Evolutionary conservation across 1,139 yeast genomes (phyloP).

Genomic region (Yamadazyma mexicana): DNA sequence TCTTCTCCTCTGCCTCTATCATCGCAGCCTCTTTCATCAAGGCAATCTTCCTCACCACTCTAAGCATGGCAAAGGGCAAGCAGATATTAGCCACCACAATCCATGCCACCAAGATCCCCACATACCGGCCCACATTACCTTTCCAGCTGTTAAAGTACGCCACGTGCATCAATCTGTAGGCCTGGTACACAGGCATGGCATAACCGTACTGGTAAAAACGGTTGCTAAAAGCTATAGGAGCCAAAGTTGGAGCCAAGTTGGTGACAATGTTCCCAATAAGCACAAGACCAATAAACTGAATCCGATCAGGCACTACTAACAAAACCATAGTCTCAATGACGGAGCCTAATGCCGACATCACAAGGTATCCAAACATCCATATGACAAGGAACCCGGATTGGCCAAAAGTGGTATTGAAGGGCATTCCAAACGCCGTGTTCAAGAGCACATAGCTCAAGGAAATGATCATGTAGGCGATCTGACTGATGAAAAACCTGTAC

Average conservation of each 20-base stretch:
- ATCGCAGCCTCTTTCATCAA: slow-evolving; percentile 1
- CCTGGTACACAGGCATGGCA: slow-evolving; percentile 52
- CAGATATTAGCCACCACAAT: slow-evolving; percentile 33
- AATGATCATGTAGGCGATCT: slow-evolving; percentile 40
- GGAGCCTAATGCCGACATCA: slow-evolving; percentile 53
- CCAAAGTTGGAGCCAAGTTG: slow-evolving; percentile 49
- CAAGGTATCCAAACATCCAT: slow-evolving; percentile 46
- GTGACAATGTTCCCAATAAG: slow-evolving; percentile 37
- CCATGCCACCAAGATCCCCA: slow-evolving; percentile 52
- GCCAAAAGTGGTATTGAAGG: slow-evolving; percentile 35
- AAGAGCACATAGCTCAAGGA: slow-evolving; percentile 42
- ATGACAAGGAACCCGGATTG: slow-evolving; percentile 48
- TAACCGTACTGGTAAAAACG: slow-evolving; percentile 49
- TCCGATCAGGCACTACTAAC: slow-evolving; percentile 35
- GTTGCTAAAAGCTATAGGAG: slow-evolving; percentile 49
- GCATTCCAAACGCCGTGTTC: slow-evolving; percentile 46
- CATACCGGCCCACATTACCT: slow-evolving; percentile 45
- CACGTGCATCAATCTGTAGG: slow-evolving; percentile 47
- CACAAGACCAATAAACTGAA: slow-evolving; percentile 50
- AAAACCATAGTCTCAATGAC: slow-evolving; percentile 46
- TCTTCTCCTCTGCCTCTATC: background rate
- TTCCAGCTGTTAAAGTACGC: slow-evolving; percentile 46
- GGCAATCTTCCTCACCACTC: slow-evolving; percentile 5
- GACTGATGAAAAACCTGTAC: slow-evolving; percentile 42
- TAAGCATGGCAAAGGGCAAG: slow-evolving; percentile 40